Evolutionary conservation across 345 rosid genomes (phyloP).

Genomic region (Hypericum perforatum): DNA sequence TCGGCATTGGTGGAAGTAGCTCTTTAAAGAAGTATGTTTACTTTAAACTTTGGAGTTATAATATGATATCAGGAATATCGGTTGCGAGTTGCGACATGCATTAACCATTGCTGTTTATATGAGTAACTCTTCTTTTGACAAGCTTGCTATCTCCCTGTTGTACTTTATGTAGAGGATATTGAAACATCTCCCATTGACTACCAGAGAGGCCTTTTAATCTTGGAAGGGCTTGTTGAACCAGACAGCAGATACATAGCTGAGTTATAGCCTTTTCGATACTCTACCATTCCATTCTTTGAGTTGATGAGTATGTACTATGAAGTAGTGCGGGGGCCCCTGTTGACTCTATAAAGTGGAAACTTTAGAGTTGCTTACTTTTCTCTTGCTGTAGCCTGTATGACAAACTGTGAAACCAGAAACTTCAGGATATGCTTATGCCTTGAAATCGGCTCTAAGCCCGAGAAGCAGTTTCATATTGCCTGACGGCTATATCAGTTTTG

Average conservation of each 20-base stretch:
- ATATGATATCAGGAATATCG: too few relatives aligned
- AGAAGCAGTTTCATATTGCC: slow-evolving; percentile 77
- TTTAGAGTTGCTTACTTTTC: neutral
- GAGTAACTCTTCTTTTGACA: too few relatives aligned
- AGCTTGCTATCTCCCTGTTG: slow-evolving; percentile 3
- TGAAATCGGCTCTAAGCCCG: slow-evolving; percentile 68
- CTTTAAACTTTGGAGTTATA: neutral
- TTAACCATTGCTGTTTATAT: too few relatives aligned
- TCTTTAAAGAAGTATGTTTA: slow-evolving; percentile 66
- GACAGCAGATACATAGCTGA: slow-evolving; percentile 80
- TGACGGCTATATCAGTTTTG: slow-evolving; percentile 73
- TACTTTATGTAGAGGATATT: slow-evolving; percentile 59
- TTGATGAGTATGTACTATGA: neutral
- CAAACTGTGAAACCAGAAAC: slow-evolving; percentile 56
- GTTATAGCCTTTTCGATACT: slow-evolving; percentile 57
- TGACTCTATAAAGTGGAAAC: neutral
- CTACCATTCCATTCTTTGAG: too few relatives aligned
- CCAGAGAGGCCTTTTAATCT: slow-evolving; percentile 54
- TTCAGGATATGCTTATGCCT: slow-evolving; percentile 77
- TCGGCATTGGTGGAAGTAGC: slow-evolving; percentile 79
- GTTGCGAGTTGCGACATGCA: too few relatives aligned
- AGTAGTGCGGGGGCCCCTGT: neutral
- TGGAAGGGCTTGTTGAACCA: slow-evolving; percentile 73
- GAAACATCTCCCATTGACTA: slow-evolving; percentile 87
- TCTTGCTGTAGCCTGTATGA: neutral